phyloP scores from a whole-genome alignment of 192 early-diverging fungal species.

The Entomortierella lignicola region DNA sequence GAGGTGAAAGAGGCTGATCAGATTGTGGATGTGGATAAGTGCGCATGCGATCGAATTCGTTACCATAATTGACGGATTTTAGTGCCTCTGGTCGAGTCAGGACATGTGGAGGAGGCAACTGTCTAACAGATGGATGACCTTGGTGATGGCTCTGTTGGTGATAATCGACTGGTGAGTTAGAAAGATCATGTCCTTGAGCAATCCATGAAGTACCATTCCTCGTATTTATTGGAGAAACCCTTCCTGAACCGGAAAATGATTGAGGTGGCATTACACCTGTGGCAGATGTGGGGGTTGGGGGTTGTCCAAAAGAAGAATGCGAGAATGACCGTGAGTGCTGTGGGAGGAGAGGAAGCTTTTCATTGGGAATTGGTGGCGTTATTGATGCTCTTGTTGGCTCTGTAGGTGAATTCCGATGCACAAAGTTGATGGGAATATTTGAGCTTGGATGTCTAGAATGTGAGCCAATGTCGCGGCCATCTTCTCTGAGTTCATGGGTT shows the following conservation, averaged over 20 bases:
- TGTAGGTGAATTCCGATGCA: constrained; percentile 8
- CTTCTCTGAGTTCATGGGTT: neutral
- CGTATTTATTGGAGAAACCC: neutral
- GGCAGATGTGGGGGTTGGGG: neutral
- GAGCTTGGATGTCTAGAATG: constrained; percentile 12
- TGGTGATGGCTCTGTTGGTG: neutral
- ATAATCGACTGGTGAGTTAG: neutral
- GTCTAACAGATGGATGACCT: neutral
- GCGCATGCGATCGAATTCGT: constrained; percentile 15
- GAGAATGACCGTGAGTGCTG: constrained; percentile 36
- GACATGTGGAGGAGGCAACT: neutral
- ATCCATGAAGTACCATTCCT: constrained; percentile 6
- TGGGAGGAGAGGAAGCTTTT: neutral
- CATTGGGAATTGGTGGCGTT: constrained; percentile 15
- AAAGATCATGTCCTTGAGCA: constrained; percentile 7
- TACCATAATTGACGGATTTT: neutral
- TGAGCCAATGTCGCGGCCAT: constrained; percentile 7
- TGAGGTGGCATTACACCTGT: neutral
- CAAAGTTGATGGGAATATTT: constrained; percentile 29
- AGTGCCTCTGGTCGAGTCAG: neutral
- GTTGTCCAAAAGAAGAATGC: constrained; percentile 28
- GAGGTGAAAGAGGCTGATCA: constrained; percentile 22
- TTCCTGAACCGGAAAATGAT: neutral
- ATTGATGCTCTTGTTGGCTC: constrained; percentile 5
- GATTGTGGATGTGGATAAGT: neutral